Base-by-base conservation (phyloP, 768 basidiomycete species). In the Amanita muscaria region DNA sequence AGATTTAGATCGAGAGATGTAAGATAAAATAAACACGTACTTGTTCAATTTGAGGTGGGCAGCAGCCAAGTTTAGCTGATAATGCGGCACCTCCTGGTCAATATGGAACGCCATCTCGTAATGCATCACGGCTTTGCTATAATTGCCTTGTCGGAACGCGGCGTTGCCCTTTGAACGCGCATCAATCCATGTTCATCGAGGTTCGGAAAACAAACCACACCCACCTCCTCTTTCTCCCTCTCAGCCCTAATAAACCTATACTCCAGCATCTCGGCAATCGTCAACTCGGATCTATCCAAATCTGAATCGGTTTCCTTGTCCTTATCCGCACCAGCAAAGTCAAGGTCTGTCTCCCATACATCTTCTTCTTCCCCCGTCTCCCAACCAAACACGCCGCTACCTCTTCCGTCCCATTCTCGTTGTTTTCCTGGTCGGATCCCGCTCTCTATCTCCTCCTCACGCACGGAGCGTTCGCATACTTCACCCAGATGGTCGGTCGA, bases 401-500 rank as follows among this genome's bases (percentile, higher is more conserved):
- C 83, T 50, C 83, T 66, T 4, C 82, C 83, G 50, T 86, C 83
- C 83, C 84, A 86, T 54, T 85, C 83, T 37, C 79, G 63, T 54
- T 80, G 76, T 55, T 86, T 86, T 5, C 83, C 83, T 0, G 71
- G 61, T 29, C 79, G 57, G 0, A 74, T 68, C 1, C 77, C 69
- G 31, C 66, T 73, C 46, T 77, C 78, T 51, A 77, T 75, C 53
- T 83, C 83, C 22, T 82, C 82, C 56, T 81, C 77, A 38, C 80
- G 59, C 24, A 84, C 83, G 6, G 80, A 81, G 46, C 70, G 69
- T 63, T 85, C 83, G 50, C 84, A 85, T 12, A 86, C 83, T 57
- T 85, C 83, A 1, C 81, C 79, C 10, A 86, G 64, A 54, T 85
- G 82, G 56, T 84, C 83, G 21, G 83, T 84, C 38, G 82, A 84